Conservation (phyloP, 345 rosid species). For the Eucalyptus erythrocorys region DNA sequence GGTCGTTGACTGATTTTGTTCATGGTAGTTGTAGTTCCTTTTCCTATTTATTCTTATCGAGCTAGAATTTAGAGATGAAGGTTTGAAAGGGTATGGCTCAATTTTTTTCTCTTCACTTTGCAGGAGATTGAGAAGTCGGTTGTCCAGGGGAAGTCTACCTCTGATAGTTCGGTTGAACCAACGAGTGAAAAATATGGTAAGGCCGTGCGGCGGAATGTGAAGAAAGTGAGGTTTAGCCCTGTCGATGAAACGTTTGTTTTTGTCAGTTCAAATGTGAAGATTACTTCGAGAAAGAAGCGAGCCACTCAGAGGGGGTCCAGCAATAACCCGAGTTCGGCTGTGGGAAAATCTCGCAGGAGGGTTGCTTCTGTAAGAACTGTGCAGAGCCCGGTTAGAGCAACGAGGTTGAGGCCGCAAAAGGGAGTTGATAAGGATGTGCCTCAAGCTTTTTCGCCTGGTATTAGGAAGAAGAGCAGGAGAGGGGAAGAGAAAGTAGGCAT, state of each 20-base stretch:
- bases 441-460: background rate
- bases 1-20: background rate
- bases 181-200: background rate
- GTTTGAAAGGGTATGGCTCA: background rate
- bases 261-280: slow-evolving; percentile 14
- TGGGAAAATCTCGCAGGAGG: background rate
- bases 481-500: background rate
- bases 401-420: background rate
- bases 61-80: background rate
- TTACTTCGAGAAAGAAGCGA: background rate
- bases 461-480: slow-evolving; percentile 15
- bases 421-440: background rate
- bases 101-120: background rate
- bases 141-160: background rate
- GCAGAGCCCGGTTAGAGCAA: background rate
- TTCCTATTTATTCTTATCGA: background rate
- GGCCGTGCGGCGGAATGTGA: background rate
- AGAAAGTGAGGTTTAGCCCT: slow-evolving; percentile 58
- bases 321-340: background rate
- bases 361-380: background rate
- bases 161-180: background rate
- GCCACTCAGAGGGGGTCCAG: background rate
- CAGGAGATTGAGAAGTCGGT: slow-evolving; percentile 7
- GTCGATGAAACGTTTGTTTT: slow-evolving; percentile 29
- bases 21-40: background rate